These are phyloP conservation scores for Dictyostelium purpureum DNA, from an alignment of 78 protist species.

Conservation along the genomic window DNA sequence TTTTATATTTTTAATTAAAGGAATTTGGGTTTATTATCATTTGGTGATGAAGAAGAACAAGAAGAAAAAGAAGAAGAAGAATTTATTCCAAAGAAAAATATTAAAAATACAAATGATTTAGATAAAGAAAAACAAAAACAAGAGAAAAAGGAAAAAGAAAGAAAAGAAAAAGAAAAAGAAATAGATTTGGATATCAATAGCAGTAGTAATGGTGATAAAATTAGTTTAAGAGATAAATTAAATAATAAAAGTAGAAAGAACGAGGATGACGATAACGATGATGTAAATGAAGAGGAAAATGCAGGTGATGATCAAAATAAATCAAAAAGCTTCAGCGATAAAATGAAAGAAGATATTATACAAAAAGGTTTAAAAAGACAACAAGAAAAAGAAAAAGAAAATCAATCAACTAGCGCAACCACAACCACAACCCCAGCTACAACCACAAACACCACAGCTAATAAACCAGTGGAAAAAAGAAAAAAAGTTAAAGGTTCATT, in stretches of 20 bases:
- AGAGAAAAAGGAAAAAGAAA: not conserved
- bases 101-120: too few species aligned
- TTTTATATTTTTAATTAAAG: not conserved
- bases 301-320: not conserved
- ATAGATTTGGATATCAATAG: not conserved
- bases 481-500: constrained; percentile 24
- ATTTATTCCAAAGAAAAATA: not conserved
- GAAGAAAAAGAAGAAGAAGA: constrained; percentile 40
- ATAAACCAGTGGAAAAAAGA: constrained; percentile 7
- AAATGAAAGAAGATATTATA: not conserved
- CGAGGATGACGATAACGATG: not conserved
- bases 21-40: constrained; percentile 82
- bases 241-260: not conserved
- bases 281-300: constrained; percentile 1
- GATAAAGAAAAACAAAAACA: too few species aligned
- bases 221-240: not conserved
- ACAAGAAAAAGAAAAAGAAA: not conserved
- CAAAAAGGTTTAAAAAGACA: constrained; percentile 12
- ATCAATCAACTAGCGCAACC: not conserved
- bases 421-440: not conserved
- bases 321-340: not conserved
- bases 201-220: not conserved
- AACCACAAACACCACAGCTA: not conserved
- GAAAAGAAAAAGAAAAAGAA: not conserved
- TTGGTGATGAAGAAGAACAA: constrained; percentile 86